A percentile compares a stretch with the other conserved stretches of the same genome.
phyloP scores from a whole-genome alignment of 345 rosid genomes.

The Populus alba region DNA sequence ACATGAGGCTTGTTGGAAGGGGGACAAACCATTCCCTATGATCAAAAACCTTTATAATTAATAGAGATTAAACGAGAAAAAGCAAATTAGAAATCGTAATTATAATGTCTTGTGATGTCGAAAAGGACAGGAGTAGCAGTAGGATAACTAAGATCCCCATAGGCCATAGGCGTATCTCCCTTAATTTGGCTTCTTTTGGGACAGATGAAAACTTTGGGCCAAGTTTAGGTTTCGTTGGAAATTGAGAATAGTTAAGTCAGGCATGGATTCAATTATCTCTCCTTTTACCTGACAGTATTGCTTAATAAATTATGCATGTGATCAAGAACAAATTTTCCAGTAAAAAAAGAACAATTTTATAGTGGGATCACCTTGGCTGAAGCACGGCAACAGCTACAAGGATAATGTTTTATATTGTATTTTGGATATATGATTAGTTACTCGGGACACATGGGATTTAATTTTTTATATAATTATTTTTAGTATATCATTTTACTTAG shows the following conservation, averaged over 20 bases:
- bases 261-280: background rate
- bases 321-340: background rate
- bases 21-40: slow-evolving; percentile 28
- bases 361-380: background rate
- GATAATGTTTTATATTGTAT: background rate
- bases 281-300: background rate
- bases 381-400: background rate
- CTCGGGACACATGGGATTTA: too few relatives aligned
- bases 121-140: too few relatives aligned
- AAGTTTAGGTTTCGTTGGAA: background rate
- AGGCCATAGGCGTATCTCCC: background rate
- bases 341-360: background rate
- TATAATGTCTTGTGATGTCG: background rate
- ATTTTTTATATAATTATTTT: too few relatives aligned
- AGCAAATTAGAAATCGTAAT: background rate
- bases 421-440: too few relatives aligned
- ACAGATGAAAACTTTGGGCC: background rate
- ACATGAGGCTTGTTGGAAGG: slow-evolving; percentile 26
- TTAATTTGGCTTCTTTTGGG: background rate
- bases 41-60: background rate
- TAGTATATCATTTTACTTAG: too few relatives aligned
- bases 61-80: background rate
- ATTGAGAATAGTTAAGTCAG: background rate
- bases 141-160: background rate
- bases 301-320: background rate